phyloP scores from a whole-genome alignment of 495 filamentous ascomycete species.

The Talaromyces adpressus region DNA sequence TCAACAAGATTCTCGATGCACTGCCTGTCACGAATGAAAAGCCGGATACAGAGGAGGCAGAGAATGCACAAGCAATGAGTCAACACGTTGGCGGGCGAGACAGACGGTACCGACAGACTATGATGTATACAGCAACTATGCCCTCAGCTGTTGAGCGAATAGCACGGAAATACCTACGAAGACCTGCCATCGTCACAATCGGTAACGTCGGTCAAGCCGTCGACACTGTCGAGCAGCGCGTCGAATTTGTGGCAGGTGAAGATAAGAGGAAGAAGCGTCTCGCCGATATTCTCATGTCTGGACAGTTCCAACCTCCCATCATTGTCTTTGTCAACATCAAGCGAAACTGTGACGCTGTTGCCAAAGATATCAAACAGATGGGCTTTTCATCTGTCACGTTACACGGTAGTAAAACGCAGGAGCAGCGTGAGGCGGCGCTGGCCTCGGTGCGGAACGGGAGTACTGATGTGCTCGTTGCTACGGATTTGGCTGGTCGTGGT shows the following conservation, averaged over 20 bases:
- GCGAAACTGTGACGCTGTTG: conserved; percentile 94
- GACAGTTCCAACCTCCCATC: conserved; percentile 85
- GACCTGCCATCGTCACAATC: conserved; percentile 91
- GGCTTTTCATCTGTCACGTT: conserved; percentile 87
- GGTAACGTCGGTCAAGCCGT: conserved; percentile 96
- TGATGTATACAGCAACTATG: conserved; percentile 99
- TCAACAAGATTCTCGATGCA: conserved; percentile 98
- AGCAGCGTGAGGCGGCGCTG: conserved; percentile 92
- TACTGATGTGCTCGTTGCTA: conserved; percentile 90
- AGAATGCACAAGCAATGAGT: conserved; percentile 78
- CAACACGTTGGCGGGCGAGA: conserved; percentile 75
- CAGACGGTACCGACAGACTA: conserved; percentile 82
- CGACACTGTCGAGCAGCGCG: conserved; percentile 95
- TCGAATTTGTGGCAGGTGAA: conserved; percentile 87
- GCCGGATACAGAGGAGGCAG: conserved; percentile 90
- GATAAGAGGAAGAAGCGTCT: conserved; percentile 97
- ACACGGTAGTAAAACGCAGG: conserved; percentile 93
- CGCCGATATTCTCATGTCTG: conserved; percentile 76
- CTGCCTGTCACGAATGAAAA: conserved; percentile 93
- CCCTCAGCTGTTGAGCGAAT: conserved; percentile 89
- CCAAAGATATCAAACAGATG: conserved; percentile 90
- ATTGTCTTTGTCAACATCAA: conserved; percentile 99
- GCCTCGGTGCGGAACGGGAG: conserved; percentile 73
- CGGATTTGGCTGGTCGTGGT: conserved; percentile 93
- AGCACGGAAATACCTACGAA: conserved; percentile 88